phyloP scores from a whole-genome alignment of 345 rosid species.

The Limnanthes douglasii region DNA sequence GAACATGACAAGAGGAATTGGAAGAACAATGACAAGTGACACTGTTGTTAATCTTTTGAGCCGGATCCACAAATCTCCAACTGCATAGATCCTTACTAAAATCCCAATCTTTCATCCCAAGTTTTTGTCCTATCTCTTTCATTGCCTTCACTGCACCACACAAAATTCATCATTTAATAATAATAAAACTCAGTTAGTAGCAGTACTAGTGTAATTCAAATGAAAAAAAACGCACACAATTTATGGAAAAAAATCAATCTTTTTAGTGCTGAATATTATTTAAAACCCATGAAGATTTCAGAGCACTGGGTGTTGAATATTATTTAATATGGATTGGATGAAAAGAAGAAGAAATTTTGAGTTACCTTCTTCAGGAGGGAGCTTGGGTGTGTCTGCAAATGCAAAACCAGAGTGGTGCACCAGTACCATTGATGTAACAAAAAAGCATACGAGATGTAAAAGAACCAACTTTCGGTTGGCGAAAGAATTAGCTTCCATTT shows the following conservation, averaged over 20 bases:
- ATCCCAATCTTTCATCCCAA: constrained; percentile 69
- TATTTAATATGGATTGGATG: not conserved
- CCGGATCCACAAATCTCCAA: constrained; percentile 13
- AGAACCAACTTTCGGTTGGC: constrained; percentile 7
- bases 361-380: constrained; percentile 15
- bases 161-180: not conserved
- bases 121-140: constrained; percentile 38
- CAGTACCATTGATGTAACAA: constrained; percentile 10
- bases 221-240: not conserved
- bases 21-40: constrained; percentile 43
- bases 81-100: constrained; percentile 66
- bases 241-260: not conserved
- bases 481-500: too few species aligned
- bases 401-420: constrained; percentile 5
- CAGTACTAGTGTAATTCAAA: not conserved
- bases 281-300: not conserved
- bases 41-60: constrained; percentile 31
- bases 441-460: constrained; percentile 1
- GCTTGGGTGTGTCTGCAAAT: constrained; percentile 9
- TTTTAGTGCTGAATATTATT: not conserved
- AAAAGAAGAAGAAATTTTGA: not conserved
- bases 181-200: not conserved
- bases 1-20: constrained; percentile 53
- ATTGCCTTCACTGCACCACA: constrained; percentile 42
- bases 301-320: too few species aligned